Conservation (phyloP, 202 grass and related monocot genomes). For the Eragrostis tef region DNA sequence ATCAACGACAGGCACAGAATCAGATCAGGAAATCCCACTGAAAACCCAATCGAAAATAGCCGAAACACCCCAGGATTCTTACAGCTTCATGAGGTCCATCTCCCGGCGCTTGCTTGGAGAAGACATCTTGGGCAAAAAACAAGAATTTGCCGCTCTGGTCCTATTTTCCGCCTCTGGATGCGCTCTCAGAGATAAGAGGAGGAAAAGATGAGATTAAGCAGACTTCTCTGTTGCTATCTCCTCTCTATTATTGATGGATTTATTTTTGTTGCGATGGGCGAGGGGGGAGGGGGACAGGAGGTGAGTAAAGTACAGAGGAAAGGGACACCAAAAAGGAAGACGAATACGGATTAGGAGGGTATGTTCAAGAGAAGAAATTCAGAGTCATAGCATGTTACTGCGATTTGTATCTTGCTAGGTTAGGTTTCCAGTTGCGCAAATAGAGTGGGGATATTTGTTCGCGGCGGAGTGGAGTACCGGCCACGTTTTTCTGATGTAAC, state of each 20-base stretch:
- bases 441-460: not conserved
- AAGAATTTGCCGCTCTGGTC: constrained; percentile 33
- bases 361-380: not conserved
- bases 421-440: not conserved
- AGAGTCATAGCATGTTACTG: not conserved
- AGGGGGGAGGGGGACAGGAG: not conserved
- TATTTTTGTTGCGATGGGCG: constrained; percentile 35
- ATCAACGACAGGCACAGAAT: not conserved
- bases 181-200: constrained; percentile 15
- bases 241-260: constrained; percentile 44
- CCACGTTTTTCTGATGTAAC: not conserved
- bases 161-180: constrained; percentile 25
- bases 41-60: not conserved
- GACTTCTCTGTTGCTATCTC: constrained; percentile 5
- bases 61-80: constrained; percentile 28
- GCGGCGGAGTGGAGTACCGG: not conserved
- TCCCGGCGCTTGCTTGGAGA: constrained; percentile 92
- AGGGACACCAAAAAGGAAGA: constrained; percentile 47
- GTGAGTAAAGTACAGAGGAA: constrained; percentile 54
- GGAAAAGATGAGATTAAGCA: constrained; percentile 9
- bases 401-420: not conserved
- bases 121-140: constrained; percentile 56
- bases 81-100: constrained; percentile 99
- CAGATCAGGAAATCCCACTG: constrained; percentile 33
- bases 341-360: constrained; percentile 21